phyloP scores from a whole-genome alignment of 768 basidiomycete genomes.

The Boletus reticulatus region DNA sequence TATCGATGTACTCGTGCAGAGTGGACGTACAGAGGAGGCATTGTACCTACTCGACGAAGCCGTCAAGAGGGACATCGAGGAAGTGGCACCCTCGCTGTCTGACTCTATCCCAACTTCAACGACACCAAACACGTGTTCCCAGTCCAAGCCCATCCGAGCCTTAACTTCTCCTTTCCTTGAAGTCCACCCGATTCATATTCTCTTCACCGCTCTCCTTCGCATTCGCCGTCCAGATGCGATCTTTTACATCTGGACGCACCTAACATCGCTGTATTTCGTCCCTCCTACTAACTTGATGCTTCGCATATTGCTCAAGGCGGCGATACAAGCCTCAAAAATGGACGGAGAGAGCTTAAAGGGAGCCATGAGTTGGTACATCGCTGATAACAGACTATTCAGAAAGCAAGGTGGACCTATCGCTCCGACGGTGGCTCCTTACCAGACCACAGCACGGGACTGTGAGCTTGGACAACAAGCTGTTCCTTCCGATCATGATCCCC shows the following conservation, averaged over 20 bases:
- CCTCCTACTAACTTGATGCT: conserved; percentile 56
- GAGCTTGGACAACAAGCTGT: not conserved
- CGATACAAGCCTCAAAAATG: conserved; percentile 49
- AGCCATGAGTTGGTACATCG: conserved; percentile 36
- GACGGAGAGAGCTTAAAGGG: conserved; percentile 53
- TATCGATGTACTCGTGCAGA: conserved; percentile 45
- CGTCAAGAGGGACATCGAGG: conserved; percentile 22
- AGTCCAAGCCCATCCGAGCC: not conserved
- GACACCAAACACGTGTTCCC: not conserved
- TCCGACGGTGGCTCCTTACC: conserved; percentile 2
- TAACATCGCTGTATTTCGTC: conserved; percentile 56
- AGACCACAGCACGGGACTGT: not conserved
- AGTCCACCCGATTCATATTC: conserved; percentile 37
- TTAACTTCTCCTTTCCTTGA: conserved; percentile 14
- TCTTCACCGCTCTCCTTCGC: conserved; percentile 48
- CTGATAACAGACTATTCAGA: conserved; percentile 18
- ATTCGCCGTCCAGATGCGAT: conserved; percentile 59
- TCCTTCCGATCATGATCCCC: not conserved
- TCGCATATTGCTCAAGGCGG: conserved; percentile 57
- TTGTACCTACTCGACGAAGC: conserved; percentile 49
- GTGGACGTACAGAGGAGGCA: conserved; percentile 44
- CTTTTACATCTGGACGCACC: conserved; percentile 67
- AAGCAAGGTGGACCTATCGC: conserved; percentile 14
- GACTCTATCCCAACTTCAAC: not conserved
- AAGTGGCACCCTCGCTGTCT: not conserved